Conservation (phyloP, 805 yeast species). For the Naumovozyma dairenensis region DNA sequence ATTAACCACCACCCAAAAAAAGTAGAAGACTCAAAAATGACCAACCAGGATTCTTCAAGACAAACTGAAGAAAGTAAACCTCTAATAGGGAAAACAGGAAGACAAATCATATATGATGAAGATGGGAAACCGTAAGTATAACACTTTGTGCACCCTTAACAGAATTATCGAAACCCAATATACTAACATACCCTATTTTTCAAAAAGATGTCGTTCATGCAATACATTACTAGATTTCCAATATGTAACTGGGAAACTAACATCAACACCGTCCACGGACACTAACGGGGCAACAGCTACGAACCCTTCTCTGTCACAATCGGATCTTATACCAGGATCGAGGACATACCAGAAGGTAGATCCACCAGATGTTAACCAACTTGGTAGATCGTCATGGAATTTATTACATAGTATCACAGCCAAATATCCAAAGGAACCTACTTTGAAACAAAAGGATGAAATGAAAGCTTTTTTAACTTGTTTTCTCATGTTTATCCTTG, state of each 20-base stretch:
- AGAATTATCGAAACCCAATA: neutral
- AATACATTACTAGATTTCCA: conserved; percentile 74
- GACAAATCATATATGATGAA: conserved; percentile 64
- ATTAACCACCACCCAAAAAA: too few species aligned
- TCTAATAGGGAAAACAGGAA: conserved; percentile 47
- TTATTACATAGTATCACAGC: conserved; percentile 86
- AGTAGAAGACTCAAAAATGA: too few species aligned
- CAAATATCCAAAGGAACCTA: conserved; percentile 61
- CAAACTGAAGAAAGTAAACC: too few species aligned
- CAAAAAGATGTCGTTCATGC: conserved; percentile 80
- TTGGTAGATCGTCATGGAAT: conserved; percentile 90
- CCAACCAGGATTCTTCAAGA: too few species aligned
- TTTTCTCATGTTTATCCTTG: conserved; percentile 87
- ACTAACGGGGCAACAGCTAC: neutral
- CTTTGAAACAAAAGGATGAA: conserved; percentile 52
- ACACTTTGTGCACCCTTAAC: too few species aligned
- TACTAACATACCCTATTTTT: conserved; percentile 9
- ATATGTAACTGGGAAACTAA: conserved; percentile 37
- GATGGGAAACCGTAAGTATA: conserved; percentile 88
- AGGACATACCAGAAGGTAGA: conserved; percentile 38
- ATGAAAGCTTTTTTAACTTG: conserved; percentile 57
- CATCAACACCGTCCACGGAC: neutral
- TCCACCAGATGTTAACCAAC: conserved; percentile 76
- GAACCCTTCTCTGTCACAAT: conserved; percentile 3
- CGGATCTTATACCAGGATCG: conserved; percentile 17